Evolutionary conservation across 2,329 filamentous ascomycete genomes (phyloP).

Genomic region (Cladosporium sp.): DNA sequence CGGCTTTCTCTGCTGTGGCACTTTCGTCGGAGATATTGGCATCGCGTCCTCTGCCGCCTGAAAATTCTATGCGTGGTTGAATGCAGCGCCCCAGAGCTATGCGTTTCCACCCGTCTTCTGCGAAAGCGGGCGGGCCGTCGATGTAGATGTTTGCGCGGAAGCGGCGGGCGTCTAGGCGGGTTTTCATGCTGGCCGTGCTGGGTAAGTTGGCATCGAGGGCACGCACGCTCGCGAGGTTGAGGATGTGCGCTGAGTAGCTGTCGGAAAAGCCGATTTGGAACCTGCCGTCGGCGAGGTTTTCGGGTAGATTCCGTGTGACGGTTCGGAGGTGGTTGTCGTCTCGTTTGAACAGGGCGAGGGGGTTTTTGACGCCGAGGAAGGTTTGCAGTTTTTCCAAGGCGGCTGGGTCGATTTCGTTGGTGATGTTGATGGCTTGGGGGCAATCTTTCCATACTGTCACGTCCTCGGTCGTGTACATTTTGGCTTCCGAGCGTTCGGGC

Average conservation of each 20-base stretch:
- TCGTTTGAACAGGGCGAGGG: conserved; percentile 64
- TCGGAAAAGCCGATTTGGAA: conserved; percentile 65
- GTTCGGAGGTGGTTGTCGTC: conserved; percentile 51
- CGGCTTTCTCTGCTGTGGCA: conserved; percentile 28
- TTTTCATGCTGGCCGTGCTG: conserved; percentile 41
- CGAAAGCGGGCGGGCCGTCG: conserved; percentile 58
- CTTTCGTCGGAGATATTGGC: too few species aligned
- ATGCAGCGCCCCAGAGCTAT: conserved; percentile 47
- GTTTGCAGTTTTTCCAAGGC: conserved; percentile 58
- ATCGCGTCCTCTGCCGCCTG: background rate
- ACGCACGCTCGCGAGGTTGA: conserved; percentile 61
- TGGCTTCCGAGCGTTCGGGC: conserved; percentile 51
- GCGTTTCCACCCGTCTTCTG: conserved; percentile 65
- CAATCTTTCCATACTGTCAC: conserved; percentile 63
- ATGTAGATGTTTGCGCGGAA: conserved; percentile 71
- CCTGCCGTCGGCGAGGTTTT: conserved; percentile 54
- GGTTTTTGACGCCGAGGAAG: conserved; percentile 63
- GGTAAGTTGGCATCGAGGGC: conserved; percentile 55
- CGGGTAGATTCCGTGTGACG: conserved; percentile 58
- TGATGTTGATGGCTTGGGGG: conserved; percentile 44
- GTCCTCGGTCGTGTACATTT: conserved; percentile 56
- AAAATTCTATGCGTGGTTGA: background rate
- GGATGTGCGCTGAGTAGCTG: conserved; percentile 64
- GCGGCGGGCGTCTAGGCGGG: conserved; percentile 55
- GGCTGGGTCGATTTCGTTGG: conserved; percentile 44